Percentiles rank a stretch among this genome's conserved stretches.
phyloP scores from a whole-genome alignment of 495 filamentous ascomycete species.

The Aspergillus cavernicola region DNA sequence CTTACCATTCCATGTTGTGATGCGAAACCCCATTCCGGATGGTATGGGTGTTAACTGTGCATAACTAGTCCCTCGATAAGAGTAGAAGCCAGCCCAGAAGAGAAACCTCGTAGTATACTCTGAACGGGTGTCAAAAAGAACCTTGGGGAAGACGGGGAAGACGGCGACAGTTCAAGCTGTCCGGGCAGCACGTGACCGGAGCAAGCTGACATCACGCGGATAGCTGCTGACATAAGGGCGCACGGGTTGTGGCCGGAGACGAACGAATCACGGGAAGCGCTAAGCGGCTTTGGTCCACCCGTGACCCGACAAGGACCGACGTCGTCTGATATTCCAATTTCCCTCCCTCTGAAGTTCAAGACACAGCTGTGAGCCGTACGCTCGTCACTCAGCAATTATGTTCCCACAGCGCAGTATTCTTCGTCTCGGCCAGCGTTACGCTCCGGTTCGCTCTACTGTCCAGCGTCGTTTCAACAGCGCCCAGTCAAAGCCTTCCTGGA shows the following conservation, averaged over 20 bases:
- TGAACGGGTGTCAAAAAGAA: not conserved
- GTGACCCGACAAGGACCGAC: constrained; percentile 33
- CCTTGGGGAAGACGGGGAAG: too few species aligned
- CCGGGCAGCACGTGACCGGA: constrained; percentile 27
- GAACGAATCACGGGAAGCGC: constrained; percentile 42
- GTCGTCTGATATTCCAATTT: constrained; percentile 25
- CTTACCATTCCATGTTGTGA: constrained; percentile 90
- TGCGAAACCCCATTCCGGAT: constrained; percentile 64
- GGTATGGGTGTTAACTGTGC: constrained; percentile 4
- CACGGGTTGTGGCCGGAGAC: constrained; percentile 14
- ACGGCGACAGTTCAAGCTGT: not conserved
- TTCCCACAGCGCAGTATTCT: constrained; percentile 57
- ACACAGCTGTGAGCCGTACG: constrained; percentile 14
- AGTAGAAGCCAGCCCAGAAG: not conserved
- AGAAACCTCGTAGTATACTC: not conserved
- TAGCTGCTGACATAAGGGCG: constrained; percentile 36
- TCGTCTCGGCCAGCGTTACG: constrained; percentile 56
- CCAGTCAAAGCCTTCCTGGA: constrained; percentile 43
- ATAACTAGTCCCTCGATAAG: constrained; percentile 16
- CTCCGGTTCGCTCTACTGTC: constrained; percentile 51
- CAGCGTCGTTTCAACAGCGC: constrained; percentile 69
- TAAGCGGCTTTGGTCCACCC: constrained; percentile 36
- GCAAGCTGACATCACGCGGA: constrained; percentile 32
- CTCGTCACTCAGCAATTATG: constrained; percentile 46
- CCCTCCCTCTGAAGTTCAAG: constrained; percentile 17